Evolutionary conservation across 495 filamentous ascomycete species (phyloP).

Genomic region (Penicillium goetzii): DNA sequence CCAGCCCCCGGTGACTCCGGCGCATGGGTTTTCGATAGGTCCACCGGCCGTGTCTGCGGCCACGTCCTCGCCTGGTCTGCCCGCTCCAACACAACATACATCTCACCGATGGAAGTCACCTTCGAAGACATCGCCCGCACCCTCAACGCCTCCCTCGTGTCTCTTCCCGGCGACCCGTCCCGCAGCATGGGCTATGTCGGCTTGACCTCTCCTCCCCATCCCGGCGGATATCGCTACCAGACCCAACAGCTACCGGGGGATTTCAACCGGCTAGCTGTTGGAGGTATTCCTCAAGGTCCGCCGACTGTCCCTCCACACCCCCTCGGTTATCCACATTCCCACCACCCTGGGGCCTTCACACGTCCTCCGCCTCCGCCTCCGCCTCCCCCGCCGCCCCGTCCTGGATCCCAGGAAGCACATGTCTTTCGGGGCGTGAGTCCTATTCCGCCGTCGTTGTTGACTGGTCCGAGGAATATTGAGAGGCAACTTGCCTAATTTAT

Average conservation of each 20-base stretch:
- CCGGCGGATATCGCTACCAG: slow-evolving; percentile 28
- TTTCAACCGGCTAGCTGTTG: slow-evolving; percentile 31
- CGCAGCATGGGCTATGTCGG: slow-evolving; percentile 32
- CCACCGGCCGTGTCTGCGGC: slow-evolving; percentile 78
- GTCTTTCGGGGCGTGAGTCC: slow-evolving; percentile 29
- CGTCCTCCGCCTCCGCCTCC: slow-evolving; percentile 29
- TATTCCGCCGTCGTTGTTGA: slow-evolving; percentile 40
- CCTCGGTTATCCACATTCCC: slow-evolving; percentile 18
- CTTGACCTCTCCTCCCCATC: slow-evolving; percentile 14
- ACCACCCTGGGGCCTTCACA: slow-evolving; percentile 17
- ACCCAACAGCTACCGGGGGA: slow-evolving; percentile 43
- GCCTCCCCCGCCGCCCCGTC: slow-evolving; percentile 25
- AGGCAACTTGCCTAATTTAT: slow-evolving; percentile 43
- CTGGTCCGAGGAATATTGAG: slow-evolving; percentile 44
- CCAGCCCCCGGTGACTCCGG: slow-evolving; percentile 86
- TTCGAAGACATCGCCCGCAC: slow-evolving; percentile 82
- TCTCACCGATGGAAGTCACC: slow-evolving; percentile 91
- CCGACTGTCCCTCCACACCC: slow-evolving; percentile 20
- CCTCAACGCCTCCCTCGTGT: slow-evolving; percentile 53
- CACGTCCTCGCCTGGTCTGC: slow-evolving; percentile 88
- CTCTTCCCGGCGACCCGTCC: slow-evolving; percentile 42
- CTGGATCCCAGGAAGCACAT: slow-evolving; percentile 27
- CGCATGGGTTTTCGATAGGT: slow-evolving; percentile 88
- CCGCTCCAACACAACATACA: slow-evolving; percentile 76
- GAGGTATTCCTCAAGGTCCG: slow-evolving; percentile 11